A percentile compares a stretch with the other conserved stretches of the same genome.
Evolutionary conservation across 495 filamentous ascomycete species (phyloP).

Genomic region (Tuber indicum): DNA sequence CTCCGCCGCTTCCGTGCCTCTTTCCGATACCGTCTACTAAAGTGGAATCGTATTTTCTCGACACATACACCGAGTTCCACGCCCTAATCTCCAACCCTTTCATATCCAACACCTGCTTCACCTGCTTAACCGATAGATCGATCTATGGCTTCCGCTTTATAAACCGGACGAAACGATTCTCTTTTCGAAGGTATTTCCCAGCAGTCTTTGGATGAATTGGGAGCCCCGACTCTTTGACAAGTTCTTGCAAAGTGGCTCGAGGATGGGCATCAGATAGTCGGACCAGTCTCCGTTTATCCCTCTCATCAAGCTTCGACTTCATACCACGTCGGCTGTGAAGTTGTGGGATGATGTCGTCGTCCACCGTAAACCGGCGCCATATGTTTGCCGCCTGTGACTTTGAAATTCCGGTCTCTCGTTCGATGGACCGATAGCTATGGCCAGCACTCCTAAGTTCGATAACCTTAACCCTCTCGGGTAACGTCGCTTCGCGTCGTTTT

Average conservation of each 20-base stretch:
- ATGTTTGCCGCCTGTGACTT: slow-evolving; percentile 13
- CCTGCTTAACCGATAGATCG: neutral
- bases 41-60: neutral
- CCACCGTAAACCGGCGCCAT: neutral
- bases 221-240: slow-evolving; percentile 4
- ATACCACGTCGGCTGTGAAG: neutral
- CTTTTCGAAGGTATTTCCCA: slow-evolving; percentile 5
- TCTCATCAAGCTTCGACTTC: slow-evolving; percentile 4
- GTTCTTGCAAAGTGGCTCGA: slow-evolving; percentile 6
- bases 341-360: neutral
- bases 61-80: neutral
- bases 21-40: neutral
- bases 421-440: slow-evolving; percentile 6
- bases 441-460: neutral
- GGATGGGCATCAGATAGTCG: slow-evolving; percentile 6
- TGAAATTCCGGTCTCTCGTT: slow-evolving; percentile 4
- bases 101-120: neutral
- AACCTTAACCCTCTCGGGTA: slow-evolving; percentile 5
- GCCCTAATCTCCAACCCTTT: neutral
- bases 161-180: neutral
- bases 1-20: neutral
- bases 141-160: neutral
- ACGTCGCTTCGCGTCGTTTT: slow-evolving; percentile 7
- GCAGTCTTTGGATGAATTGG: slow-evolving; percentile 6
- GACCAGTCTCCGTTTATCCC: neutral